These are phyloP conservation scores for Paraphysoderma sedebokerense DNA, from an alignment of 371 early-diverging fungal genomes.

Conservation along the genomic window DNA sequence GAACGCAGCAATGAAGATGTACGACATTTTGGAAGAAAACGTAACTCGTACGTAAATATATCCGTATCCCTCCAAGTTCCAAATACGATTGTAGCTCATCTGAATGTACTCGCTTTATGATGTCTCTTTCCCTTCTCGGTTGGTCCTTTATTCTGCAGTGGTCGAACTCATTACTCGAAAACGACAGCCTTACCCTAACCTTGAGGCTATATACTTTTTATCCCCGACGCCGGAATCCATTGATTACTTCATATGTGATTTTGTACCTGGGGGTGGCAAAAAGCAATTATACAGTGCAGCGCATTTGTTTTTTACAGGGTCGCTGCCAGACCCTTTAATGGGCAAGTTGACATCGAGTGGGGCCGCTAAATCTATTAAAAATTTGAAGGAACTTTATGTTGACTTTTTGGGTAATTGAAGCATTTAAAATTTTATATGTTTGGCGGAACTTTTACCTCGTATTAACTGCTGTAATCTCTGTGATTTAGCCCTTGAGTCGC, in stretches of 20 bases:
- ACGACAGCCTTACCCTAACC: slow-evolving; percentile 63
- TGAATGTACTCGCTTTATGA: slow-evolving; percentile 1
- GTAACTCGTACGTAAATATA: slow-evolving; percentile 43
- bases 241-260: slow-evolving; percentile 60
- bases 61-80: slow-evolving; percentile 6
- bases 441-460: slow-evolving; percentile 20
- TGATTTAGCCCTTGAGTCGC: slow-evolving; percentile 50
- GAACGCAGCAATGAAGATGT: slow-evolving; percentile 74
- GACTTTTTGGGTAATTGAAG: slow-evolving; percentile 57
- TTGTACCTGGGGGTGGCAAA: slow-evolving; percentile 21
- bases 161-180: slow-evolving; percentile 56
- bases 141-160: slow-evolving; percentile 15
- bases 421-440: no score
- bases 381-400: slow-evolving; percentile 58
- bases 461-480: slow-evolving; percentile 4
- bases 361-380: slow-evolving; percentile 36
- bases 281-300: slow-evolving; percentile 52
- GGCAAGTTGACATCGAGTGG: slow-evolving; percentile 33
- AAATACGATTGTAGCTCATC: slow-evolving; percentile 1
- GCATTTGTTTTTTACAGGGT: slow-evolving; percentile 64
- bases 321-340: slow-evolving; percentile 35
- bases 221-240: slow-evolving; percentile 63
- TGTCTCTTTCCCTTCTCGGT: neutral
- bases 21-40: slow-evolving; percentile 82
- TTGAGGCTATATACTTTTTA: slow-evolving; percentile 85